Evolutionary conservation across 192 early-diverging fungal genomes (phyloP), one percentile per base, ranked within the genome.

Genomic region (Rhizoclosmatium sp.): DNA sequence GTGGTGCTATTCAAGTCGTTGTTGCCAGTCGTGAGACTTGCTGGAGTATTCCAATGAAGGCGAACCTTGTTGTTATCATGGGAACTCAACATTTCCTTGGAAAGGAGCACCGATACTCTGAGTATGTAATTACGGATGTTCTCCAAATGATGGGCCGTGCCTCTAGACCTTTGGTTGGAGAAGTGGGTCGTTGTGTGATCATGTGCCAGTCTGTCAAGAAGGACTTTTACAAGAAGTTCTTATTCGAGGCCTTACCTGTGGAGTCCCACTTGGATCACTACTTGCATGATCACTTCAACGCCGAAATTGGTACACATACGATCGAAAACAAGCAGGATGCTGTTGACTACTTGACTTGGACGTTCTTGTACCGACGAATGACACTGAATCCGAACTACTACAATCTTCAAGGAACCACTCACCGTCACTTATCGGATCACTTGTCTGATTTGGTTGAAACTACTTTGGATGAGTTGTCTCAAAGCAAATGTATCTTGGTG

Each of bases 61-160:
- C 94, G 41, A 93, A 95, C 75, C 88, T 96, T 51, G 96, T 97
- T 3, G 87, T 97, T 2, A 90, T 99, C 9, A 98, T 99, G 96
- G 98, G 98, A 9, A 96, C 97, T 2, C 96, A 99, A 83, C 95
- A 92, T 78, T 99, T 90, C 83, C 89, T 95, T 68, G 97, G 96
- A 23, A 94, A 95, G 81, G 95, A 97, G 81, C 97, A 99, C 80
- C 91, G 96, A 9, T 99, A 99, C 89, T 90, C 91, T 0, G 98
- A 99, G 78, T 99, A 98, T 81, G 89, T 94, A 7, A 93, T 98
- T 31, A 94, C 96, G 1, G 98, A 99, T 68, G 93, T 99, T 58
- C 85, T 99, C 71, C 96, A 99, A 84, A 99, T 99, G 98, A 95
- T 98, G 92, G 98, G 98, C 3, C 89, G 95, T 14, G 96, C 97